A percentile compares a stretch with the other conserved stretches of the same genome.
Conservation (phyloP, 257 asterid genomes). For the Nicotiana tabacum region DNA sequence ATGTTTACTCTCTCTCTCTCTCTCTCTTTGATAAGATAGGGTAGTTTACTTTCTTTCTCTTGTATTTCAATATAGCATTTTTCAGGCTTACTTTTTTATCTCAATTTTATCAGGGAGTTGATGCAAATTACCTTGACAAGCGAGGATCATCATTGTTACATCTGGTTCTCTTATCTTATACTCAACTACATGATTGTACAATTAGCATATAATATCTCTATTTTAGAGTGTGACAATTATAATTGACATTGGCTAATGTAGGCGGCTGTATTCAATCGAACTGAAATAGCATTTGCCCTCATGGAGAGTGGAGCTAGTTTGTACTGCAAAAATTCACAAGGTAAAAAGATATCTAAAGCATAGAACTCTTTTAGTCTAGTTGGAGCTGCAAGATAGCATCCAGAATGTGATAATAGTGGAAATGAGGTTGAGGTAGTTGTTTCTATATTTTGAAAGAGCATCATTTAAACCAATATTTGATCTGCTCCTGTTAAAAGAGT, state of each 20-base stretch:
- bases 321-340: conserved; percentile 79
- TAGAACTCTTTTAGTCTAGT: background rate
- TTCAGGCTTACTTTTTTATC: background rate
- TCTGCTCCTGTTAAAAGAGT: background rate
- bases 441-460: background rate
- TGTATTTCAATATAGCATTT: conserved; percentile 6
- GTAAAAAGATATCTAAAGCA: conserved; percentile 32
- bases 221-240: conserved; percentile 9
- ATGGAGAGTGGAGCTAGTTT: conserved; percentile 80
- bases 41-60: background rate
- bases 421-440: background rate
- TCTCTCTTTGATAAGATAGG: no score
- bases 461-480: background rate
- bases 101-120: conserved; percentile 61
- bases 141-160: conserved; percentile 92
- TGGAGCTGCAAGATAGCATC: conserved; percentile 1
- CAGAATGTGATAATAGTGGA: background rate
- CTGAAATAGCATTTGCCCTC: conserved; percentile 88
- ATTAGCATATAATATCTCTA: background rate
- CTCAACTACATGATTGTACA: conserved; percentile 8
- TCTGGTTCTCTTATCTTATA: conserved; percentile 45
- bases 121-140: conserved; percentile 85
- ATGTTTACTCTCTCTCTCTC: no score
- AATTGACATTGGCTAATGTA: conserved; percentile 24
- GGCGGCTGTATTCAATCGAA: conserved; percentile 95